Evolutionary conservation across 2,329 filamentous ascomycete genomes (phyloP).

Genomic region (Arthrobotrys musiformis): DNA sequence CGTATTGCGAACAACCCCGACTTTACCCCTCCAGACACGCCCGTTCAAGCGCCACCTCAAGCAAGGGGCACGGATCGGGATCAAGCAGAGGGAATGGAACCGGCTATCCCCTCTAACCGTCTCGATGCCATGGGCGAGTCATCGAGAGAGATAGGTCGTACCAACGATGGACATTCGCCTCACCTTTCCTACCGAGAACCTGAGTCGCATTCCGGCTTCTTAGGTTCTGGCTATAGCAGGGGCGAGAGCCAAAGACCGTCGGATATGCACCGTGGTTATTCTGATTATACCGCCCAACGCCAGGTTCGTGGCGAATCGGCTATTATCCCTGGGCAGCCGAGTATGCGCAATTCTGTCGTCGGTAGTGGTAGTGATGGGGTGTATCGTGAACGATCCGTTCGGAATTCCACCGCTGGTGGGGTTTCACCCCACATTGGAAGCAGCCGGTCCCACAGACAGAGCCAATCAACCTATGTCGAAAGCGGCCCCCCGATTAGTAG

Average conservation of each 20-base stretch:
- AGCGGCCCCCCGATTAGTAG: slow-evolving; percentile 73
- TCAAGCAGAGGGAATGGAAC: slow-evolving; percentile 19
- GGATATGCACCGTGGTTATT: slow-evolving; percentile 34
- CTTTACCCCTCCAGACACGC: slow-evolving; percentile 57
- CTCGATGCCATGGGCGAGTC: slow-evolving; percentile 19
- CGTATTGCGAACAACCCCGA: slow-evolving; percentile 88
- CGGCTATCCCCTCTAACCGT: background rate
- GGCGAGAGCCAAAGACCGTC: slow-evolving; percentile 17
- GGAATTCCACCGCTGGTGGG: slow-evolving; percentile 9
- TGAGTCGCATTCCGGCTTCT: slow-evolving; percentile 20
- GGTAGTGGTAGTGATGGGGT: slow-evolving; percentile 45
- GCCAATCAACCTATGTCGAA: slow-evolving; percentile 66
- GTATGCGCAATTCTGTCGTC: slow-evolving; percentile 48
- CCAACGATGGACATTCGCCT: slow-evolving; percentile 11
- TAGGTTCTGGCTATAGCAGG: slow-evolving; percentile 15
- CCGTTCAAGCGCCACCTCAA: slow-evolving; percentile 33
- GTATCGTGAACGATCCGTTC: slow-evolving; percentile 45
- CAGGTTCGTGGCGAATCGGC: slow-evolving; percentile 29
- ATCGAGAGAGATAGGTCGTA: background rate
- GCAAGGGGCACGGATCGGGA: slow-evolving; percentile 31
- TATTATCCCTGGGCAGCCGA: slow-evolving; percentile 29
- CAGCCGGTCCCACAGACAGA: slow-evolving; percentile 32
- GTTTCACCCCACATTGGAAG: slow-evolving; percentile 27
- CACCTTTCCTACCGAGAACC: slow-evolving; percentile 22
- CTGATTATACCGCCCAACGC: slow-evolving; percentile 27